Evolutionary conservation across 2,329 filamentous ascomycete species (phyloP), one percentile per base, ranked within the genome.

Genomic region (Fusarium poae): DNA sequence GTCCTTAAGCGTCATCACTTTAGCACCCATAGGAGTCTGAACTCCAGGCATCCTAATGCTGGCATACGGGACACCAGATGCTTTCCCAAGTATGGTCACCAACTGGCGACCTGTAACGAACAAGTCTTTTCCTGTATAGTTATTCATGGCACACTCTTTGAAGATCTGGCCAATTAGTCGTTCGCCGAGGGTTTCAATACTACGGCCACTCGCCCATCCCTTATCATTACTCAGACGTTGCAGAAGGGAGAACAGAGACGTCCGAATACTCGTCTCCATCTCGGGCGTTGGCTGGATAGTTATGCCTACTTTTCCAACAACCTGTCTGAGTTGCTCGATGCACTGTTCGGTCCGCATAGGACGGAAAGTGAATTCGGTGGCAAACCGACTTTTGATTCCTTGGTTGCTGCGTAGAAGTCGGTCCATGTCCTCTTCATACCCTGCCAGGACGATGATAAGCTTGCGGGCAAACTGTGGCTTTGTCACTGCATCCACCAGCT

Each of bases 351-450:
- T 78, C 1, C 74, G 74, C 27, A 89, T 72, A 12, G 80, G 72
- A 1, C 79, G 76, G 76, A 92, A 92, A n/a, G 82, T 75, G 9
- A 92, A 75, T 2, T 84, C 81, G 34, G 89, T 88, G 0, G 87
- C 85, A 69, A 92, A 92, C 2, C 89, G 84, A 57, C 86, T 89
- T 0, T 84, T 85, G 15, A 92, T 79, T 1, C 89, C 89, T 0
- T 85, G 82, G 68, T 92, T 92, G 45, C 83, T 81, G 0, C 80
- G 78, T 80, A 92, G 84, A 5, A 92, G 82, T 0, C 82, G 79
- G 71, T 92, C 86, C 71, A 92, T 91, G 46, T 91, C 87, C 0
- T 82, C 77, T 32, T 89, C 86, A 69, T 92, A 92, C 0, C 90
- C 90, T 1, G 90, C 90, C 4, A 92, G 79, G 37, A 92, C 90